A percentile compares a stretch with the other conserved stretches of the same genome.
Conservation (phyloP, 2,329 filamentous ascomycete genomes). For the Bertia moriformis region DNA sequence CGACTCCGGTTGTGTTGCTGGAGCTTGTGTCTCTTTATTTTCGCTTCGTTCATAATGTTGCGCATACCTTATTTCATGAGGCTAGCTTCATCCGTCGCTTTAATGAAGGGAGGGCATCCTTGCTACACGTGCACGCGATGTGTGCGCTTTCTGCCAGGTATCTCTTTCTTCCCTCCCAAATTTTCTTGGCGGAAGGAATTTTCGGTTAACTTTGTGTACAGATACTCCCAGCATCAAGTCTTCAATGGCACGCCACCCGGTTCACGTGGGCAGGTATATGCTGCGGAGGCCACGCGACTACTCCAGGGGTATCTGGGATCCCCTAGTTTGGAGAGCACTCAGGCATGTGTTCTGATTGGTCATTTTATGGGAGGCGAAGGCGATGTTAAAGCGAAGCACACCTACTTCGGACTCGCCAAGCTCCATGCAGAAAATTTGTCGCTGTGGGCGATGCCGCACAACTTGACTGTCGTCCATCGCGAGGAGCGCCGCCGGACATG, state of each 20-base stretch:
- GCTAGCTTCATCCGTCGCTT: background rate
- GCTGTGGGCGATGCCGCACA: slow-evolving; percentile 4
- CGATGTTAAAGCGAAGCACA: slow-evolving; percentile 5
- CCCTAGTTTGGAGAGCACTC: slow-evolving; percentile 4
- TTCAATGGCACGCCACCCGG: slow-evolving; percentile 2
- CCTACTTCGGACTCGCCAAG: slow-evolving; percentile 5
- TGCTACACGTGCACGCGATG: slow-evolving; percentile 1
- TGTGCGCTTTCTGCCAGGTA: background rate
- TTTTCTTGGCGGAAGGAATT: too few relatives aligned
- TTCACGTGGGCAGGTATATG: slow-evolving; percentile 2
- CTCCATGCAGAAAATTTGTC: slow-evolving; percentile 5
- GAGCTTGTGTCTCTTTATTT: slow-evolving; percentile 2
- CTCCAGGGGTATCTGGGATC: slow-evolving; percentile 4
- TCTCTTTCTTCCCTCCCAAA: too few relatives aligned
- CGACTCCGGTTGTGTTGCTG: background rate
- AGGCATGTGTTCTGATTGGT: slow-evolving; percentile 5
- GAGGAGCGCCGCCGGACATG: slow-evolving; percentile 5
- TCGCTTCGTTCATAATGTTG: slow-evolving; percentile 1
- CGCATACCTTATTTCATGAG: slow-evolving; percentile 1
- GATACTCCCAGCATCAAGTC: slow-evolving; percentile 4
- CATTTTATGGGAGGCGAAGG: slow-evolving; percentile 6
- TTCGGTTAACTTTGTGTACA: too few relatives aligned
- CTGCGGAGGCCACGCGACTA: slow-evolving; percentile 3
- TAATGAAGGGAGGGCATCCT: background rate
- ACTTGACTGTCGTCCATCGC: slow-evolving; percentile 3